These are phyloP conservation scores for Penicillium hordei DNA, from an alignment of 2,329 filamentous ascomycete genomes.

Conservation along the genomic window DNA sequence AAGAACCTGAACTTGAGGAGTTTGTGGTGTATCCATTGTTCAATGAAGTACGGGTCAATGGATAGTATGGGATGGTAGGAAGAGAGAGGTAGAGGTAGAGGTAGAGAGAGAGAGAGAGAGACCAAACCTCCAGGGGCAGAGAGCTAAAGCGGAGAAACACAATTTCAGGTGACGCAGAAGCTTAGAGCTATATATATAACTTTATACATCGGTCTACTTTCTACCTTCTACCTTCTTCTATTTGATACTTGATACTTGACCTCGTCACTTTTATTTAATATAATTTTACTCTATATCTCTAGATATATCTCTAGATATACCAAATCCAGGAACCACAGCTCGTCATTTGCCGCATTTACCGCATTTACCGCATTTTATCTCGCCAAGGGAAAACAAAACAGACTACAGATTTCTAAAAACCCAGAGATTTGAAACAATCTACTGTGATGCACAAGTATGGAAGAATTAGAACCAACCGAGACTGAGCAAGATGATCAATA, in stretches of 20 bases:
- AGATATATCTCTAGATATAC: background rate
- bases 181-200: too few species aligned
- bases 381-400: too few species aligned
- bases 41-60: too few species aligned
- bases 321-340: background rate
- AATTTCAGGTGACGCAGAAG: background rate
- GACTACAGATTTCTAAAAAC: too few species aligned
- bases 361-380: background rate
- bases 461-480: background rate
- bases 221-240: background rate
- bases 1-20: slow-evolving; percentile 21
- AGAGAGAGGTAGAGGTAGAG: background rate
- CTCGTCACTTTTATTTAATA: background rate
- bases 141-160: background rate
- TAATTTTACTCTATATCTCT: background rate
- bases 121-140: background rate
- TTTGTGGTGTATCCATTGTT: background rate
- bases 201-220: too few species aligned
- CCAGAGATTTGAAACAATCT: background rate
- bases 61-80: background rate
- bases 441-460: background rate
- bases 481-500: slow-evolving; percentile 39
- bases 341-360: background rate
- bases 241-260: background rate
- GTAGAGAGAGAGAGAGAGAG: background rate